phyloP scores from a whole-genome alignment of 164 flowering plant genomes.

The Taxillus chinensis region DNA sequence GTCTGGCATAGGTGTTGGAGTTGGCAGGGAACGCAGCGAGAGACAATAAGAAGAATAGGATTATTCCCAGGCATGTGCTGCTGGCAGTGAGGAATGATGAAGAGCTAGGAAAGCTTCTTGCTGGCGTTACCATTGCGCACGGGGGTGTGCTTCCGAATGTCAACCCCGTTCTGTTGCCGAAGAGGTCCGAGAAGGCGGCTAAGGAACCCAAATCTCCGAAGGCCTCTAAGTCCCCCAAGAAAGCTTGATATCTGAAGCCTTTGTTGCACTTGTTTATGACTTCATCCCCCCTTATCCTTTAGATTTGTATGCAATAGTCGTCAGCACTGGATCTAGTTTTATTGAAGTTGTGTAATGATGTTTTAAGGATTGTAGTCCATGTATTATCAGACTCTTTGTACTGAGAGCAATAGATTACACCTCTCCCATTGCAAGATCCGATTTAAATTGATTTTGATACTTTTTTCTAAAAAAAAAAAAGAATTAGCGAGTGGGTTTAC shows the following conservation, averaged over 20 bases:
- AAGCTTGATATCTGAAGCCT: constrained; percentile 12
- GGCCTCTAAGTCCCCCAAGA: constrained; percentile 32
- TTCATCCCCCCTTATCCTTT: no score
- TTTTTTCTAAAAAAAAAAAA: no score
- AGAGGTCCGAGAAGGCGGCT: constrained; percentile 27
- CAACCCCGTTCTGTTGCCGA: constrained; percentile 35
- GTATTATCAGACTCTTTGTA: no score
- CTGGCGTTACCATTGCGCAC: constrained; percentile 34
- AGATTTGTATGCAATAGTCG: no score
- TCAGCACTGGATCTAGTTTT: no score
- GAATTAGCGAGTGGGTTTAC: no score
- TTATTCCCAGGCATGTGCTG: constrained; percentile 20
- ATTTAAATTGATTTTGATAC: no score
- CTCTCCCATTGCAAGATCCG: no score
- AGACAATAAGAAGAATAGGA: constrained; percentile 19
- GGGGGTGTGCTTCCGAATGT: constrained; percentile 46
- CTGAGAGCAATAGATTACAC: no score
- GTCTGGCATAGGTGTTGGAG: constrained; percentile 2
- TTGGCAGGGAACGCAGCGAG: constrained; percentile 14
- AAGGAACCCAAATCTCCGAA: constrained; percentile 36
- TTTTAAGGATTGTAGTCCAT: no score
- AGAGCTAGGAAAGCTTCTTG: constrained; percentile 33
- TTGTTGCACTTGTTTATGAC: no score
- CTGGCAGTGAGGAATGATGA: constrained; percentile 37
- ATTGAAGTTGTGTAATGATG: no score